These are phyloP conservation scores for Xerocomus brunneocitrinus DNA, from an alignment of 768 basidiomycete genomes.

Conservation along the genomic window DNA sequence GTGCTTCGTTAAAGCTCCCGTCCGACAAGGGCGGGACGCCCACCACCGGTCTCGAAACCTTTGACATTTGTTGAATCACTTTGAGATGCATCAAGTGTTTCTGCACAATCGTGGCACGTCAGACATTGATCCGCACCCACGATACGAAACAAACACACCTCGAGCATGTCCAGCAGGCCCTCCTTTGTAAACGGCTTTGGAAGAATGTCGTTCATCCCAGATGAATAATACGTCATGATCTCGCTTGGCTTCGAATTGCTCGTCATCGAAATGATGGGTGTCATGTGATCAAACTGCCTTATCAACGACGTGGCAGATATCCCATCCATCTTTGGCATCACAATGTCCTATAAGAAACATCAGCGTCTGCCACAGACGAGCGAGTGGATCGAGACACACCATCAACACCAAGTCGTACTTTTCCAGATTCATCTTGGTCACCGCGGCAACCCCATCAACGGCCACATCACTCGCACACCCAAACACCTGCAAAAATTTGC, in stretches of 20 bases:
- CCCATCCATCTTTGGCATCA: conserved; percentile 88
- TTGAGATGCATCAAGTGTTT: conserved; percentile 88
- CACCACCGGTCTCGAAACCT: conserved; percentile 53
- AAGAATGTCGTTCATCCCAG: conserved; percentile 94
- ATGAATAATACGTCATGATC: conserved; percentile 71
- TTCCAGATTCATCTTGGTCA: conserved; percentile 93
- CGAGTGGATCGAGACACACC: conserved; percentile 45
- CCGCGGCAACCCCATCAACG: conserved; percentile 87
- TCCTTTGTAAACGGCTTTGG: conserved; percentile 98
- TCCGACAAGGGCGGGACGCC: conserved; percentile 62
- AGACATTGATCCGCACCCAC: neutral
- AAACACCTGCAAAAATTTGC: conserved; percentile 93
- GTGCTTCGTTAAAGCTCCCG: conserved; percentile 48
- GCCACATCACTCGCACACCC: conserved; percentile 94
- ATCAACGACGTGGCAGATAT: conserved; percentile 90
- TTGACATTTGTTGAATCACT: conserved; percentile 74
- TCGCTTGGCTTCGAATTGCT: conserved; percentile 90
- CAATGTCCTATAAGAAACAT: conserved; percentile 65
- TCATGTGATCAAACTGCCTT: conserved; percentile 90
- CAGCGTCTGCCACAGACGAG: neutral
- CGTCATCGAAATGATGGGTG: conserved; percentile 99
- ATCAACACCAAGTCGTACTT: conserved; percentile 96
- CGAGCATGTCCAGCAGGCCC: conserved; percentile 86
- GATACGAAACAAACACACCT: conserved; percentile 42
- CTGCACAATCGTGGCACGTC: conserved; percentile 28